A percentile compares a stretch with the other conserved stretches of the same genome.
Conservation (phyloP, 2,329 filamentous ascomycete species). For the Epicoccum sorghinum region DNA sequence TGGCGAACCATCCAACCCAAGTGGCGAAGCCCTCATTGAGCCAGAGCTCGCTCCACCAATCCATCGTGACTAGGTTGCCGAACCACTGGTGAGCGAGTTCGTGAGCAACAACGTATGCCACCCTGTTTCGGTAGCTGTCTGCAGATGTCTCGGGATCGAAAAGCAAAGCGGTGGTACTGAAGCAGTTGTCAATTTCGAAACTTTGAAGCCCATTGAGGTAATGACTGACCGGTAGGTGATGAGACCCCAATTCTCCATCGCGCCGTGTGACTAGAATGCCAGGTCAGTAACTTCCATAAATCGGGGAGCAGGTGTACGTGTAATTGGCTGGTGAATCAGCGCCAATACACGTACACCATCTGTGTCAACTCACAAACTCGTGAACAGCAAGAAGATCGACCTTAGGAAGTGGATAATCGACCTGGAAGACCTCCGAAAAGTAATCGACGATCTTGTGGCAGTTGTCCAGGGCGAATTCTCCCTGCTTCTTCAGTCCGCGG, state of each 20-base stretch:
- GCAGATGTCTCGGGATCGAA: conserved; percentile 94
- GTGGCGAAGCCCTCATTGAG: conserved; percentile 97
- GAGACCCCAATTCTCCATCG: conserved; percentile 99
- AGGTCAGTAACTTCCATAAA: conserved; percentile 46
- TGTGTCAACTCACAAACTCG: conserved; percentile 73
- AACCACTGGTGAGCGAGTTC: conserved; percentile 98
- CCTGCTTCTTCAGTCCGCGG: conserved; percentile 90
- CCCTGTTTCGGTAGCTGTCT: conserved; percentile 85
- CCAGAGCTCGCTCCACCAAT: conserved; percentile 92
- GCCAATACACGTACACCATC: conserved; percentile 11
- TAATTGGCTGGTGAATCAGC: conserved; percentile 49
- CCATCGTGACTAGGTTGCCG: conserved; percentile 93
- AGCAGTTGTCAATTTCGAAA: conserved; percentile 9
- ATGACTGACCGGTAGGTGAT: conserved; percentile 77
- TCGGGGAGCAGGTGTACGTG: conserved; percentile 40
- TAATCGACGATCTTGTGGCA: conserved; percentile 94
- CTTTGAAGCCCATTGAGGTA: neutral
- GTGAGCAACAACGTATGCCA: conserved; percentile 98
- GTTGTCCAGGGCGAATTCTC: conserved; percentile 85
- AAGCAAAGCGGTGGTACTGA: conserved; percentile 83
- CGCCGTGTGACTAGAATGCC: conserved; percentile 67
- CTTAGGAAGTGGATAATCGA: conserved; percentile 85
- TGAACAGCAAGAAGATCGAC: conserved; percentile 96
- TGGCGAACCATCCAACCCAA: conserved; percentile 95
- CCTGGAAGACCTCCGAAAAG: conserved; percentile 93